A percentile compares a stretch with the other conserved stretches of the same genome.
These are phyloP conservation scores for Mycena vulgaris DNA, from an alignment of 768 basidiomycete genomes.

Conservation along the genomic window DNA sequence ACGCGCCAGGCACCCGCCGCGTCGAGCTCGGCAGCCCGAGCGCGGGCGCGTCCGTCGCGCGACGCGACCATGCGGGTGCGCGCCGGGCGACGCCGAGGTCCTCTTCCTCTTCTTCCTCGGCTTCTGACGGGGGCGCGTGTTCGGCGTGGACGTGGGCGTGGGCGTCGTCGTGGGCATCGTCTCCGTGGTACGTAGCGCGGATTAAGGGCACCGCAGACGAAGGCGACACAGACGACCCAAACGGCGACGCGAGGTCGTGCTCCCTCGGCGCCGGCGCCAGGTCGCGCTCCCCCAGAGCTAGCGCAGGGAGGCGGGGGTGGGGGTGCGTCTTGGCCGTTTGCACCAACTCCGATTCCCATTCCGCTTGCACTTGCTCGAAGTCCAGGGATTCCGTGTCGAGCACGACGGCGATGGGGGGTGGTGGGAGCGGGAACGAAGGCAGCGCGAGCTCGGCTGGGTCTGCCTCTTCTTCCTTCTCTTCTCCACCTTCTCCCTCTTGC, in stretches of 20 bases:
- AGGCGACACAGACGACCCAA: not conserved
- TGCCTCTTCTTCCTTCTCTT: not conserved
- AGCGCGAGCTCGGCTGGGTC: constrained; percentile 9
- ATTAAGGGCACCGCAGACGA: not conserved
- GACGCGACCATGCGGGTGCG: constrained; percentile 57
- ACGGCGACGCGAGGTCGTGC: constrained; percentile 27
- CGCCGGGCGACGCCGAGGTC: constrained; percentile 1
- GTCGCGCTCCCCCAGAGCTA: not conserved
- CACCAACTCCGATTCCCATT: not conserved
- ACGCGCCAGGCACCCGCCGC: constrained; percentile 26
- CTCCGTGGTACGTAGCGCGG: too few relatives aligned
- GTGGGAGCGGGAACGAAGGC: not conserved
- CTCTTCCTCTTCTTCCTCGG: constrained; percentile 3
- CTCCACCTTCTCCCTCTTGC: not conserved
- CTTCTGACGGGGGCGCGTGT: not conserved
- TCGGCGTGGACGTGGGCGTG: not conserved
- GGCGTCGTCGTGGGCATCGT: too few relatives aligned
- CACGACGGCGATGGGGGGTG: not conserved
- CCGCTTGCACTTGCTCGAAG: not conserved
- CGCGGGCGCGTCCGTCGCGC: constrained; percentile 59
- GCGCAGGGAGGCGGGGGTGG: not conserved
- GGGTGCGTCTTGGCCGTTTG: not conserved
- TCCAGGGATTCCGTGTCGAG: not conserved
- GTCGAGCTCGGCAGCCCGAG: constrained; percentile 50
- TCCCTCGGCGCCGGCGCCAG: not conserved